These are phyloP conservation scores for Phytophthora palmivora DNA, from an alignment of 352 stramenopile species.

Conservation along the genomic window DNA sequence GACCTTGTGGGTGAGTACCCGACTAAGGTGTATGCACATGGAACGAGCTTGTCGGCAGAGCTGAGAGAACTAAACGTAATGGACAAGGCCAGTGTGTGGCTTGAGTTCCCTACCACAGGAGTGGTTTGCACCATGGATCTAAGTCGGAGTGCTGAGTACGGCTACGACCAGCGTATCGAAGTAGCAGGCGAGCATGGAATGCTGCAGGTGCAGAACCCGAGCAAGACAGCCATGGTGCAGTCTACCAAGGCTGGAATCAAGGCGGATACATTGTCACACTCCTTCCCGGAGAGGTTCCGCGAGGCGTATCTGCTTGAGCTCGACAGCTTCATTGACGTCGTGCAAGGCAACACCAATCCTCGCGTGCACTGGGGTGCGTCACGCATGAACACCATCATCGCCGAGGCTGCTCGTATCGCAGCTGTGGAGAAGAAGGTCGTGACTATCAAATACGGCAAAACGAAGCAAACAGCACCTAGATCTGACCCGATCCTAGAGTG, in stretches of 20 bases:
- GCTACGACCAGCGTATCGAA: constrained; percentile 94
- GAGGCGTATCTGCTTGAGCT: constrained; percentile 88
- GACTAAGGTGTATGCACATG: constrained; percentile 83
- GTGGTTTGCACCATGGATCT: constrained; percentile 92
- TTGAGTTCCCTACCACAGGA: constrained; percentile 68
- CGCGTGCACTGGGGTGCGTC: constrained; percentile 73
- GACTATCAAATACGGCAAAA: constrained; percentile 65
- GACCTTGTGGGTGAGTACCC: constrained; percentile 79
- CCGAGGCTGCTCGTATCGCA: constrained; percentile 72
- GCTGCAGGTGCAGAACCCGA: constrained; percentile 78
- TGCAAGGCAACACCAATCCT: constrained; percentile 48
- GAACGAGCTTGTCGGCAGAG: constrained; percentile 76
- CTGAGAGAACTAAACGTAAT: constrained; percentile 75
- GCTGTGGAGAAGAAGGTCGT: constrained; percentile 73
- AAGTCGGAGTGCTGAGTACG: constrained; percentile 86
- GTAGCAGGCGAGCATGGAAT: constrained; percentile 81
- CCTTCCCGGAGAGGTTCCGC: constrained; percentile 90
- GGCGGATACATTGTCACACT: constrained; percentile 71
- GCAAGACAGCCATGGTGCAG: constrained; percentile 64
- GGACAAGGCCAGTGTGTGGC: constrained; percentile 86
- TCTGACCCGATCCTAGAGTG: constrained; percentile 63
- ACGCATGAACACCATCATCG: constrained; percentile 81
- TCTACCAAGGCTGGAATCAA: constrained; percentile 62
- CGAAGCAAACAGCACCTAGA: constrained; percentile 45
- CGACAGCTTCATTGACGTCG: constrained; percentile 79